A percentile compares a stretch with the other conserved stretches of the same genome.
These are phyloP conservation scores for Ascochyta viciae-villosae DNA, from an alignment of 2,329 filamentous ascomycete species.

Conservation along the genomic window DNA sequence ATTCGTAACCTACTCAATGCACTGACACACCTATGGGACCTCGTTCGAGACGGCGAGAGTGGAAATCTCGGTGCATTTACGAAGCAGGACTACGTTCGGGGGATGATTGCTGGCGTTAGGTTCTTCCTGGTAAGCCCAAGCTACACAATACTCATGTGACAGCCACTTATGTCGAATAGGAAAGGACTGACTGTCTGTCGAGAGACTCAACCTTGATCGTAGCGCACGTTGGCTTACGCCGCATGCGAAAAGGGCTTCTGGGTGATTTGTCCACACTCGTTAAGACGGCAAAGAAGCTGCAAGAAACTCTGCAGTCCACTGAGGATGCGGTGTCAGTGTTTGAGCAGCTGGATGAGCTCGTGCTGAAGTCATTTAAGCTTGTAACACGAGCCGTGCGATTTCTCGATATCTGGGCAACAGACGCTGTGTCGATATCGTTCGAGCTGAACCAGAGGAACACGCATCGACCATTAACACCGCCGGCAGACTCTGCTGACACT, in stretches of 20 bases:
- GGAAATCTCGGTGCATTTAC: slow-evolving; percentile 81
- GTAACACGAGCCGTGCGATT: slow-evolving; percentile 91
- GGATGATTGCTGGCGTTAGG: slow-evolving; percentile 90
- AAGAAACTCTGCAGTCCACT: slow-evolving; percentile 68
- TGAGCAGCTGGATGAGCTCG: slow-evolving; percentile 87
- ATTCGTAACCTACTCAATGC: slow-evolving; percentile 86
- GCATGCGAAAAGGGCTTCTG: slow-evolving; percentile 83
- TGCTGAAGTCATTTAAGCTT: slow-evolving; percentile 91
- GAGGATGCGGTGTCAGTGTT: slow-evolving; percentile 61
- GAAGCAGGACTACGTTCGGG: slow-evolving; percentile 93
- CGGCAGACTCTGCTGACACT: slow-evolving; percentile 44
- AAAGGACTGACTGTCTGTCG: slow-evolving; percentile 86
- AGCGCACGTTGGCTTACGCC: slow-evolving; percentile 76
- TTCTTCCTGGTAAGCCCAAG: slow-evolving; percentile 76
- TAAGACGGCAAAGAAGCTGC: slow-evolving; percentile 84
- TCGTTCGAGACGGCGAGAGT: slow-evolving; percentile 78
- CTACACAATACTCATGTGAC: not conserved
- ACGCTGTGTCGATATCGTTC: slow-evolving; percentile 59
- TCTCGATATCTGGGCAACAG: slow-evolving; percentile 79
- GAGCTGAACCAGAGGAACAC: slow-evolving; percentile 41
- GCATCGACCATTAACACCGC: slow-evolving; percentile 49
- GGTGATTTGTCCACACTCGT: slow-evolving; percentile 90
- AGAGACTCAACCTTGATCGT: slow-evolving; percentile 79
- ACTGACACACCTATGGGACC: slow-evolving; percentile 89
- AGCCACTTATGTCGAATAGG: slow-evolving; percentile 59